These are phyloP conservation scores for Xylogone sp. DNA, from an alignment of 2,329 filamentous ascomycete species.

Conservation along the genomic window DNA sequence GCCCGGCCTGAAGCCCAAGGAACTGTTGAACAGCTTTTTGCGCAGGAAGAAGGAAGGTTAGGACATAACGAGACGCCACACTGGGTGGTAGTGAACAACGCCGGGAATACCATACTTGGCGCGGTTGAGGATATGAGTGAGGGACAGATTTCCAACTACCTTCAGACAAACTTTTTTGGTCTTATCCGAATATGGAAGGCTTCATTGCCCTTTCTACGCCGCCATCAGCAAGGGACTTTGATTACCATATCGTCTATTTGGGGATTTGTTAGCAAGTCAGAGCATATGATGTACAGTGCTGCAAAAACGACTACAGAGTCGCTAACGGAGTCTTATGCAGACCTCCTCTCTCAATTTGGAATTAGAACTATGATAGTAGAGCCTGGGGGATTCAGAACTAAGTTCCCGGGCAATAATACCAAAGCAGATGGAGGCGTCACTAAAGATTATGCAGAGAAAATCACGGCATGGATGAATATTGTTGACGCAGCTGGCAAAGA, in stretches of 20 bases:
- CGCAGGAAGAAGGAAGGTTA: neutral
- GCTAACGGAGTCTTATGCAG: neutral
- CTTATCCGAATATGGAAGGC: too few species aligned
- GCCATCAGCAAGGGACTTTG: too few species aligned
- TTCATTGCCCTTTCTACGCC: too few species aligned
- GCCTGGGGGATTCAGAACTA: constrained; percentile 32
- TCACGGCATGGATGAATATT: neutral
- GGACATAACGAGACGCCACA: constrained; percentile 1
- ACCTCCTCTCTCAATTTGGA: constrained; percentile 16
- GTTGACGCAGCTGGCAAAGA: neutral
- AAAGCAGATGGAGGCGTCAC: neutral
- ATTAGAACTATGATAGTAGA: constrained; percentile 33
- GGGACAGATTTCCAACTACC: neutral
- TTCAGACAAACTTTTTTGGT: neutral
- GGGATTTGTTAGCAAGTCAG: too few species aligned
- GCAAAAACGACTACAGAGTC: neutral
- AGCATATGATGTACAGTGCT: neutral
- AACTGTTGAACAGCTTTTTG: neutral
- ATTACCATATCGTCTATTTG: too few species aligned
- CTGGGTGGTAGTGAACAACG: constrained; percentile 14
- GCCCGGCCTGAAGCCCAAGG: neutral
- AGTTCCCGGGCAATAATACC: constrained; percentile 6
- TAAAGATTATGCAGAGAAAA: neutral
- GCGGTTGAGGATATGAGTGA: constrained; percentile 43
- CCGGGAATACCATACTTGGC: constrained; percentile 34